Base-by-base conservation (phyloP, 495 filamentous ascomycete genomes). In the Lophiostoma macrostomum region DNA sequence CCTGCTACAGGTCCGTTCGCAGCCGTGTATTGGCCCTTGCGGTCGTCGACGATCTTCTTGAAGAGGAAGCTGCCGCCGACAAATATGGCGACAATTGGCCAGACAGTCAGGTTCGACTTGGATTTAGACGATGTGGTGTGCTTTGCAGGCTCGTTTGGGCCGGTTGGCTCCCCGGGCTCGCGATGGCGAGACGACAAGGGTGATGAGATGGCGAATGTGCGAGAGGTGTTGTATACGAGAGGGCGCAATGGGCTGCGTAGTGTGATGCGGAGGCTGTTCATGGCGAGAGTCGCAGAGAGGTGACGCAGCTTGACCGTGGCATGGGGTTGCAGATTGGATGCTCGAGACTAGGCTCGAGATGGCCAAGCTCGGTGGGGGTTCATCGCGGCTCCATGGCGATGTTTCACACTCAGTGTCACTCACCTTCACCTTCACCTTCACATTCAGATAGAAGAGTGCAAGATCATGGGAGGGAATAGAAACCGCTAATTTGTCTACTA, bases 21-120 rank as follows among this genome's bases (percentile, higher is more conserved):
- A 25, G 53, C 1, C 23, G 54, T 46, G 50, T 55, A 50, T n/a
- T 53, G 65, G 38, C 72, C 77, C 47, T 76, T 74, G 38, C 85
- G 76, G 52, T 73, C 71, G 55, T 79, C 83, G 18, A 85, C 81
- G 60, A 87, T 78, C 45, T 76, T 70, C 39, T 74, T 68, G 74
- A 86, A 88, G 37, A 78, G 71, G 28, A 73, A 79, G 14, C 79
- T 78, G 35, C 84, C 81, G 30, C 74, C 62, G 51, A 69, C 71
- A 52, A 83, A 73, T 60, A 88, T 79, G 52, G 73, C 64, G 47
- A 86, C 44, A 62, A 88, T 80, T 4, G 85, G 85, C 71, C 82
- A 75, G 67, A 87, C 64, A 66, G 79, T 83, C 62, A 87, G 78
- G 20, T 79, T 72, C 24, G 56, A 58, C 38, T 60, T 58, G 12